These are phyloP conservation scores for Chaetomium tenue DNA, from an alignment of 495 filamentous ascomycete genomes.

Conservation along the genomic window DNA sequence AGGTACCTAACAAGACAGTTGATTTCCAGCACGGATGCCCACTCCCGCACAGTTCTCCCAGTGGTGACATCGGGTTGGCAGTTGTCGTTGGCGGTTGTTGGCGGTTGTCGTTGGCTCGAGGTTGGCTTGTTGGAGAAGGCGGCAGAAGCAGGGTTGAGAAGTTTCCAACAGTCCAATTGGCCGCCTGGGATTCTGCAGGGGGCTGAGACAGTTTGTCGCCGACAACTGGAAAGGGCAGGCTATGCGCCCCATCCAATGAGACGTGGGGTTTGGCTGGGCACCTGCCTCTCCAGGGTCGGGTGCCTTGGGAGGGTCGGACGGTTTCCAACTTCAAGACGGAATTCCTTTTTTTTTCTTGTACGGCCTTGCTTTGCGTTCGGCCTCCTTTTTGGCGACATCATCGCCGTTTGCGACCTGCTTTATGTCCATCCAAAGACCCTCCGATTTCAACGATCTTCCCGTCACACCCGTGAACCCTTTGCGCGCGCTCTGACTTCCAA, in stretches of 20 bases:
- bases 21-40: too few species aligned
- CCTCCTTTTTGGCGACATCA: background rate
- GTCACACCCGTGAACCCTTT: background rate
- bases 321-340: conserved; percentile 6
- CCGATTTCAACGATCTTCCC: background rate
- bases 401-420: background rate
- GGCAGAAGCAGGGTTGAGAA: too few species aligned
- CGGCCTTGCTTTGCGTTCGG: background rate
- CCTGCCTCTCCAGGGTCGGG: conserved; percentile 13
- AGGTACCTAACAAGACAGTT: too few species aligned
- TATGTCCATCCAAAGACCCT: background rate
- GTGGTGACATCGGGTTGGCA: too few species aligned
- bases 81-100: too few species aligned
- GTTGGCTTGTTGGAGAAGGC: too few species aligned
- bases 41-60: too few species aligned
- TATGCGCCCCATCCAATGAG: conserved; percentile 22
- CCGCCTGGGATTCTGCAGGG: conserved; percentile 19
- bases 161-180: conserved; percentile 5
- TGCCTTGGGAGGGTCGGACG: background rate
- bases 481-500: background rate
- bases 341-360: background rate
- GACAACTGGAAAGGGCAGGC: conserved; percentile 1
- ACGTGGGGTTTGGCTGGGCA: conserved; percentile 16
- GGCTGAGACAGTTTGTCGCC: conserved; percentile 2
- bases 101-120: too few species aligned